A percentile compares a stretch with the other conserved stretches of the same genome.
phyloP scores from a whole-genome alignment of 495 filamentous ascomycete genomes.

The Penicillium turbatum region DNA sequence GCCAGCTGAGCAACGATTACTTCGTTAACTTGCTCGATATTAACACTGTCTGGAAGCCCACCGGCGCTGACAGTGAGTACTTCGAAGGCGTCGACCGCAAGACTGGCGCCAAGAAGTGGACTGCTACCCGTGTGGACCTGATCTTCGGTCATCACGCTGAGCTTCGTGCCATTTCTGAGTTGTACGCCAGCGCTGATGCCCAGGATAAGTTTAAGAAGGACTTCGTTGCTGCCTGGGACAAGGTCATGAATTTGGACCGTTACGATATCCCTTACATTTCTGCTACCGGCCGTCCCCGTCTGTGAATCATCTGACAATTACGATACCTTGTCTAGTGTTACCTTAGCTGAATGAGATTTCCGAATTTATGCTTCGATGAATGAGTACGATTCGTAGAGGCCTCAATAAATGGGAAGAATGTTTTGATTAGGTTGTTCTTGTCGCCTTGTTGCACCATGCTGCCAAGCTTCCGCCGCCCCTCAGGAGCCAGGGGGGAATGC shows the following conservation, averaged over 20 bases:
- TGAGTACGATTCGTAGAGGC: too few species aligned
- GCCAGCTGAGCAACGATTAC: constrained; percentile 69
- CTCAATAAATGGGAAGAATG: too few species aligned
- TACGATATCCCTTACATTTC: constrained; percentile 47
- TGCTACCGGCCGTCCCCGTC: constrained; percentile 21
- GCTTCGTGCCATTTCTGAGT: constrained; percentile 63
- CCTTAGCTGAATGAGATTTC: neutral
- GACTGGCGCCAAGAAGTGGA: constrained; percentile 64
- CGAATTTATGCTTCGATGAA: neutral
- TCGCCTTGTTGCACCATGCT: too few species aligned
- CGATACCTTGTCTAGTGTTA: neutral
- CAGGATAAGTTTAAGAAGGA: constrained; percentile 62
- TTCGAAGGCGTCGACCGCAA: constrained; percentile 63
- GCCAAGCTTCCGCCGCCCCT: too few species aligned
- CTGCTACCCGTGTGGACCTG: constrained; percentile 62
- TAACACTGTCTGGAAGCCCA: constrained; percentile 57
- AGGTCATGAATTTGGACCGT: constrained; percentile 68
- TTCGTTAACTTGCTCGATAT: constrained; percentile 70
- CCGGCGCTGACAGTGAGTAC: constrained; percentile 41
- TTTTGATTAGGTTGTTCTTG: too few species aligned
- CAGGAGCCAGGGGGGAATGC: too few species aligned
- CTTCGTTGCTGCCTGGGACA: constrained; percentile 65
- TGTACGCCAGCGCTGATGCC: constrained; percentile 54
- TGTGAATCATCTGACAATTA: constrained; percentile 15
- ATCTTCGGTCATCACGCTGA: constrained; percentile 68